phyloP scores from a whole-genome alignment of 2,329 filamentous ascomycete species.

The Diaporthe vexans region DNA sequence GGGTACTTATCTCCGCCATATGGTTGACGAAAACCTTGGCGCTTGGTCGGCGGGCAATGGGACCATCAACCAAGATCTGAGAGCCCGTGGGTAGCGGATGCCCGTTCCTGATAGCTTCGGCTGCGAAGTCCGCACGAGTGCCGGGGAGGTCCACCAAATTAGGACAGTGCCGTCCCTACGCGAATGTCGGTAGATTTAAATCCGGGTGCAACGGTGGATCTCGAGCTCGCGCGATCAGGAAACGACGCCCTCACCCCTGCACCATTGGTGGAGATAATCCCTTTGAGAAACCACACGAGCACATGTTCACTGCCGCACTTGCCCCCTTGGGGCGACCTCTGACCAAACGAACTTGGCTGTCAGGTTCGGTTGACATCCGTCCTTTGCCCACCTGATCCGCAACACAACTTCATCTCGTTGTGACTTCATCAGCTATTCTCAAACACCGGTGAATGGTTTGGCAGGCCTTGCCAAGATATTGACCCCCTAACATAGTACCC shows the following conservation, averaged over 20 bases:
- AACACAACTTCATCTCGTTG: neutral
- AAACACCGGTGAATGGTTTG: neutral
- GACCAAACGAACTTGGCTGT: neutral
- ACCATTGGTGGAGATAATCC: slow-evolving; percentile 11
- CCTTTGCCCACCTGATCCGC: neutral
- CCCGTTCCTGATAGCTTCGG: slow-evolving; percentile 1
- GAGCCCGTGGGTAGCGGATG: neutral
- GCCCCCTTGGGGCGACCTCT: neutral
- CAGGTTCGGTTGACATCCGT: neutral
- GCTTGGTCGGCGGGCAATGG: neutral
- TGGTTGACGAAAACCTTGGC: neutral
- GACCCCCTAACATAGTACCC: neutral
- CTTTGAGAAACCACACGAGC: neutral
- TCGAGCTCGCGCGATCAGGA: neutral
- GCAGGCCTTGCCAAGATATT: neutral
- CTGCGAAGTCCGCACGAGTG: neutral
- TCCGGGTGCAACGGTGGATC: slow-evolving; percentile 15
- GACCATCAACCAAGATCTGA: neutral
- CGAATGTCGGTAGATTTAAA: slow-evolving; percentile 20
- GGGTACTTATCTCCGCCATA: slow-evolving; percentile 19
- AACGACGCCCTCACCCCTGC: neutral
- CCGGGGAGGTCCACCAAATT: slow-evolving; percentile 4
- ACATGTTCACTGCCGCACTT: neutral
- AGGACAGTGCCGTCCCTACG: neutral
- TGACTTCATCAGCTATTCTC: neutral